Evolutionary conservation across 2,329 filamentous ascomycete species (phyloP), one percentile per base, ranked within the genome.

Genomic region (Truncatella angustata): DNA sequence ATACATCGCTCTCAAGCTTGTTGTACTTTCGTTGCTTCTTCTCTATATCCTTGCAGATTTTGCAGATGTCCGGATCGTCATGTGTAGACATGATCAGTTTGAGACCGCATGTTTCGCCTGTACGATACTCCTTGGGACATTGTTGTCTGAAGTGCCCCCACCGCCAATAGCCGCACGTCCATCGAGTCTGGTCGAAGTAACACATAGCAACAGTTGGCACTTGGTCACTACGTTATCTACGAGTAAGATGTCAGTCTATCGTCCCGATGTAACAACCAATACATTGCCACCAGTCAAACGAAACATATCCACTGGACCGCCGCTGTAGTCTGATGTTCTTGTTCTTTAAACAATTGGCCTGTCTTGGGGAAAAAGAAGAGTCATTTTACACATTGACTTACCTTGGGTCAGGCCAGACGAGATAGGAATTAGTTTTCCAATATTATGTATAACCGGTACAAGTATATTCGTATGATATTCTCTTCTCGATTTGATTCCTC

Each of bases 21-120:
- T 78, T 76, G 65, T 85, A 81, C 57, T 89, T 85, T 51, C 90
- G 84, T 65, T 81, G 74, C 75, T 96, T 96, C 72, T 88, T 92
- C 66, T 91, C 87, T 60, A 92, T 91, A 73, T 94, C 91, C 65
- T 91, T 86, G 75, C 93, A 97, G 57, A 91, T 79, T 68, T 88
- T 90, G 78, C 93, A 97, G 63, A 84, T 82, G 51, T 82, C 81
- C 39, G 70, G 62, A 50, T 87, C 78, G 54, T 77, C 76, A 58
- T 83, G 78, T 23, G 90, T 92, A 61, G 84, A 76, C 76, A 88
- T 91, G 66, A 96, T 86, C 58, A 96, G 82, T 74, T 91, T 96
- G 75, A 96, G 87, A 56, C 93, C 93, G 73, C 93, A 97, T 34
- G 93, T 97, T 78, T 97, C 93, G 64, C 93, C 93, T 60, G 90